A percentile compares a stretch with the other conserved stretches of the same genome.
These are phyloP conservation scores for Diplodia scrobiculata DNA, from an alignment of 2,329 filamentous ascomycete genomes.

Conservation along the genomic window DNA sequence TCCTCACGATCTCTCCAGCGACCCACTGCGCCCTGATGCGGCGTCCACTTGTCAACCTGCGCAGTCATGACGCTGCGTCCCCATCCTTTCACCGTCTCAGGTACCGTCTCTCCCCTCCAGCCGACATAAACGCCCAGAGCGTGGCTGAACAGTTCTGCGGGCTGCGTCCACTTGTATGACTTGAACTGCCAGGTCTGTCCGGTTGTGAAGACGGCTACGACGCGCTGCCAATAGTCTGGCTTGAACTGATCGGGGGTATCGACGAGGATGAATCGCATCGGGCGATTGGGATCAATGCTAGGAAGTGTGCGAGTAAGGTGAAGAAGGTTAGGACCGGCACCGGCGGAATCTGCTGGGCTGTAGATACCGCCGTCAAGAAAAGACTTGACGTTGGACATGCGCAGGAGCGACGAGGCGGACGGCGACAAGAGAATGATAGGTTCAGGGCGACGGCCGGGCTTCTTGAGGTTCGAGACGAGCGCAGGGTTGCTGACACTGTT, in stretches of 20 bases:
- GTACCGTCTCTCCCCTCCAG: conserved; percentile 81
- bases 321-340: conserved; percentile 73
- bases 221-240: conserved; percentile 93
- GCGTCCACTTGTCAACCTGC: conserved; percentile 80
- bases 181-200: conserved; percentile 99
- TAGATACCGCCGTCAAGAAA: conserved; percentile 88
- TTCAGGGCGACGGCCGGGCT: conserved; percentile 58
- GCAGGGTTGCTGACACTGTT: conserved; percentile 36
- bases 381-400: conserved; percentile 92
- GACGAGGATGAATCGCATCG: conserved; percentile 91
- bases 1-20: conserved; percentile 89
- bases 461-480: conserved; percentile 48
- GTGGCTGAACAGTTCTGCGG: conserved; percentile 85
- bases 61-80: conserved; percentile 79
- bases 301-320: conserved; percentile 80
- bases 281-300: conserved; percentile 66
- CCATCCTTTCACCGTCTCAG: conserved; percentile 78
- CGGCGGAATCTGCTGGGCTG: conserved; percentile 68
- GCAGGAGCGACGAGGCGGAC: conserved; percentile 89
- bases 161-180: conserved; percentile 91
- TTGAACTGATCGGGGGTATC: conserved; percentile 94
- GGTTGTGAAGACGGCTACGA: conserved; percentile 96
- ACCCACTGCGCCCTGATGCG: conserved; percentile 51
- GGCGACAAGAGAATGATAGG: conserved; percentile 97
- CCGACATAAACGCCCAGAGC: conserved; percentile 86